A percentile compares a stretch with the other conserved stretches of the same genome.
These are phyloP conservation scores for Thuja plicata DNA, from an alignment of 83 land plant genomes.

Conservation along the genomic window DNA sequence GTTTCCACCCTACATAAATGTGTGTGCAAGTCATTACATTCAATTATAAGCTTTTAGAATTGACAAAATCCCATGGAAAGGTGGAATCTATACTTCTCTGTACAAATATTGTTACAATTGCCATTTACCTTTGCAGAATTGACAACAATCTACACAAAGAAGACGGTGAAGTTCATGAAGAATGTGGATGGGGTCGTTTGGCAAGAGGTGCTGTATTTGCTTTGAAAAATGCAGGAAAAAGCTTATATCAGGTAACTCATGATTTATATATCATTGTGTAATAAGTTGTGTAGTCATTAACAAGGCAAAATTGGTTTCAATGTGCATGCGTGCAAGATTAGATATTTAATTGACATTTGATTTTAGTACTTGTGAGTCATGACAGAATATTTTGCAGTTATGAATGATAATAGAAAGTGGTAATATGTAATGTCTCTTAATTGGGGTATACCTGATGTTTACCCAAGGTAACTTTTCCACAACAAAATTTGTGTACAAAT, in stretches of 20 bases:
- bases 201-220: slow-evolving; percentile 73
- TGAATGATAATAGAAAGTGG: background rate
- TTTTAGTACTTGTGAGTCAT: background rate
- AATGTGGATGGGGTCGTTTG: slow-evolving; percentile 57
- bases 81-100: background rate
- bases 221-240: slow-evolving; percentile 31
- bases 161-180: slow-evolving; percentile 20
- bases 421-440: background rate
- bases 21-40: background rate
- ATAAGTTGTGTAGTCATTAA: background rate
- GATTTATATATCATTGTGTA: background rate
- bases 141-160: slow-evolving; percentile 3
- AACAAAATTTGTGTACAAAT: no score
- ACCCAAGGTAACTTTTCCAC: no score
- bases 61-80: background rate
- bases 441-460: no score
- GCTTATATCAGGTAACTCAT: slow-evolving; percentile 30
- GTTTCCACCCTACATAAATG: background rate
- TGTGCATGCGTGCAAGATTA: background rate
- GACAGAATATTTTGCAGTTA: background rate
- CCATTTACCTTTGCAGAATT: background rate
- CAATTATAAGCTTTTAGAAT: background rate
- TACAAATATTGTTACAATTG: background rate
- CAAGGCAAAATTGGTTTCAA: background rate
- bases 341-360: background rate